These are phyloP conservation scores for Apiospora malaysiana DNA, from an alignment of 2,329 filamentous ascomycete species.

Conservation along the genomic window DNA sequence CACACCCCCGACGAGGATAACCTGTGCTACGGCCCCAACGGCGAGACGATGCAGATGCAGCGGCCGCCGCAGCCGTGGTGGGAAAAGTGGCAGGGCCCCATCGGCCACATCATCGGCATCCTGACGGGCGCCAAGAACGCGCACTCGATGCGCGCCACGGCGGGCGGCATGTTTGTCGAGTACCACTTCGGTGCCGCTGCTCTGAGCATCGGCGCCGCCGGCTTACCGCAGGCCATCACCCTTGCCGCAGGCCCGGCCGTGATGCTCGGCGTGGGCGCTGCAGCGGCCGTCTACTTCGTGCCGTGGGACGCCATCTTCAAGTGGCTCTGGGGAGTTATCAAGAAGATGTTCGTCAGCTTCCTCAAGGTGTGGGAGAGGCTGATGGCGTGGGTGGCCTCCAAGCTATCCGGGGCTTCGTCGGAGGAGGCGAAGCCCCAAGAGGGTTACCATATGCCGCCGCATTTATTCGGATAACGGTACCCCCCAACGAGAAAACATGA, in stretches of 20 bases:
- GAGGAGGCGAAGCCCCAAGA: background rate
- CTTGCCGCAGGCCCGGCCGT: constrained; percentile 19
- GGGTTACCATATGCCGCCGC: background rate
- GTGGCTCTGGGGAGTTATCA: constrained; percentile 22
- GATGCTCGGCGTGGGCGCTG: constrained; percentile 22
- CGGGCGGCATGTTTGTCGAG: constrained; percentile 24
- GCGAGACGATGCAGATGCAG: background rate
- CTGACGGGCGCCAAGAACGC: constrained; percentile 22
- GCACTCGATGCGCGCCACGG: constrained; percentile 22
- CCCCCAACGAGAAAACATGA: background rate
- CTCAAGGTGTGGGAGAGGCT: constrained; percentile 19
- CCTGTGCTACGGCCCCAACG: constrained; percentile 6
- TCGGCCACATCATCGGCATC: constrained; percentile 22
- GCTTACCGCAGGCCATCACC: constrained; percentile 19
- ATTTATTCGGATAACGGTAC: background rate
- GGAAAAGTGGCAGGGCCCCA: constrained; percentile 21
- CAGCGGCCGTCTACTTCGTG: constrained; percentile 20
- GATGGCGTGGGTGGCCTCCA: constrained; percentile 18
- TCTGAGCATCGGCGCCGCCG: constrained; percentile 19
- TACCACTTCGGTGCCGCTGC: constrained; percentile 23
- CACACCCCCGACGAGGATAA: background rate
- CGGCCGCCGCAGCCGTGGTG: constrained; percentile 16
- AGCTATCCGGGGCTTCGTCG: background rate
- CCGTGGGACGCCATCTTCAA: constrained; percentile 24
- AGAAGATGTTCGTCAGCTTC: constrained; percentile 19